Conservation (phyloP, 2,329 filamentous ascomycete genomes). For the Aureobasidium subglaciale region DNA sequence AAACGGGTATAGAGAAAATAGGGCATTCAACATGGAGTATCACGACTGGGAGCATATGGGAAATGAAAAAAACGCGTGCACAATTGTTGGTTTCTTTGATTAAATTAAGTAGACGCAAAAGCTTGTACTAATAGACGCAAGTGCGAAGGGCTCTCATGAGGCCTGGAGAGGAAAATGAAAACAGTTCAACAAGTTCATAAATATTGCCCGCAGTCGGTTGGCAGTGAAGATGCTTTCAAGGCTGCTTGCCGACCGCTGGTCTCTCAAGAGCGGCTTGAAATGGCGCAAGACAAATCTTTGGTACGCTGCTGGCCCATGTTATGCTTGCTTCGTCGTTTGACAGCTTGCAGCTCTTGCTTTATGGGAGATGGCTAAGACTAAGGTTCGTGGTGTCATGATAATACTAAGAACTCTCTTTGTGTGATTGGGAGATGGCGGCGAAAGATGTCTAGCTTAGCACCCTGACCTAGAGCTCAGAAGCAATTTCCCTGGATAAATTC, state of each 20-base stretch:
- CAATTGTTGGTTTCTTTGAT: background rate
- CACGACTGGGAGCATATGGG: constrained; percentile 3
- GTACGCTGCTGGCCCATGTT: background rate
- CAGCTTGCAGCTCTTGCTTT: too few relatives aligned
- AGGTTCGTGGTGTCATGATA: too few relatives aligned
- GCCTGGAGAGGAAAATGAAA: background rate
- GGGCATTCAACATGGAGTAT: constrained; percentile 15
- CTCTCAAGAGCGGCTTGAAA: background rate
- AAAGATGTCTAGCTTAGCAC: background rate
- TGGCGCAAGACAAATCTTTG: background rate
- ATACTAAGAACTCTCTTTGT: too few relatives aligned
- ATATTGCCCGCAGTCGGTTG: too few relatives aligned
- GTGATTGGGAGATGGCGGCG: background rate
- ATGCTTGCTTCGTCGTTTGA: background rate
- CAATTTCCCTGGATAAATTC: too few relatives aligned
- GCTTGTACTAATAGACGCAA: too few relatives aligned
- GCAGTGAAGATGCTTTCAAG: too few relatives aligned
- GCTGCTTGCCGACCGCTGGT: background rate
- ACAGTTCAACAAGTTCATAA: background rate
- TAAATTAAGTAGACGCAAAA: background rate
- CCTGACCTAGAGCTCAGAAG: too few relatives aligned
- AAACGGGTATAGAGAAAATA: background rate
- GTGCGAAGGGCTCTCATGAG: too few relatives aligned
- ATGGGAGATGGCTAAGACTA: too few relatives aligned
- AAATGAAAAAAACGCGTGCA: background rate